These are phyloP conservation scores for Dictyostelium capitatum DNA, from an alignment of 78 protist species.

Conservation along the genomic window DNA sequence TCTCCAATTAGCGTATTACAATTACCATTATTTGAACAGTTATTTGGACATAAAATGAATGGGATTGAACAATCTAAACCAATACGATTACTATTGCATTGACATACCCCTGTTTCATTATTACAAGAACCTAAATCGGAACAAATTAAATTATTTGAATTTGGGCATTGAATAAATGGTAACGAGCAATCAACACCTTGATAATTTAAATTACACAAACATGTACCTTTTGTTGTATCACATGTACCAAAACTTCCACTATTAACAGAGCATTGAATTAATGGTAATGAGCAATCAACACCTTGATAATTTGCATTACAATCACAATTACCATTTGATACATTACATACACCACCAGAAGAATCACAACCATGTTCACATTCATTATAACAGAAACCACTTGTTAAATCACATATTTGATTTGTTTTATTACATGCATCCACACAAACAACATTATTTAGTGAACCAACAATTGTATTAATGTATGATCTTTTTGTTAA, in stretches of 20 bases:
- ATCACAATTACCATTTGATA: neutral
- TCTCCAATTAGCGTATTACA: neutral
- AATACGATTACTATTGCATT: neutral
- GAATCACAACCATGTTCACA: conserved; percentile 15
- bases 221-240: neutral
- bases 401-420: neutral
- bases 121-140: neutral
- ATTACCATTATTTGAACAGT: too few relatives aligned
- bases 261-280: neutral
- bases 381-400: neutral
- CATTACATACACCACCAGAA: neutral
- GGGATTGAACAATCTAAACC: neutral
- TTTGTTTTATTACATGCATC: neutral
- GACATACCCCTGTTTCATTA: neutral
- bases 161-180: neutral
- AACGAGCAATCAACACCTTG: neutral
- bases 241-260: neutral
- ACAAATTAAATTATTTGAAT: neutral
- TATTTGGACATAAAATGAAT: too few relatives aligned
- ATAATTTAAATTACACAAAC: neutral
- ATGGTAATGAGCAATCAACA: neutral
- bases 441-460: neutral
- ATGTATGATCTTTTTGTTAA: neutral
- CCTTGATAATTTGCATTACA: neutral
- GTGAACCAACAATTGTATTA: neutral